Evolutionary conservation across 2,329 filamentous ascomycete genomes (phyloP), one percentile per base, ranked within the genome.

Genomic region (Calonectria fujianensis): DNA sequence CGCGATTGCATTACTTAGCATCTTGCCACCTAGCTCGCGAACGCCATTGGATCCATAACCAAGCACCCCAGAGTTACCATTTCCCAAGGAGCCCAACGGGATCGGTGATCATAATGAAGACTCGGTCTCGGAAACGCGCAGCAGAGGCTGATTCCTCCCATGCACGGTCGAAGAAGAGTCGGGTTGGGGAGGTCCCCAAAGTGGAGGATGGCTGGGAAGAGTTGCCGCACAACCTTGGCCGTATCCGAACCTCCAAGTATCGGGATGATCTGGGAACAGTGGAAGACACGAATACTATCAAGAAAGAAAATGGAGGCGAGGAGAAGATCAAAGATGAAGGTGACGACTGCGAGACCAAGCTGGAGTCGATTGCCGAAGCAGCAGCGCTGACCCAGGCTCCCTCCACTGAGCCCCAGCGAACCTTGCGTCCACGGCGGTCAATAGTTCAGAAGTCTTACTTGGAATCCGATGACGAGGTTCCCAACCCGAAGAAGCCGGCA

Each of bases 401-500:
- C 4, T 16, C 41, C 18, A 24, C 8, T 11, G 11, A 4, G 39
- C 18, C 61, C 16, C 41, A 14, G 32, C 65, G 74, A 41, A 72
- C 45, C 32, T 57, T 76, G 9, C 72, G 74, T n/a, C 69, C 72
- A 32, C 50, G 74, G 20, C 68, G 72, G 48, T 70, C 59, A 14
- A 20, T 20, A 5, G 37, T 18, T 16, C 37, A 32, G 20, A 35
- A 45, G 27, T 75, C 73, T 13, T 80, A 80, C 41, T 63, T 73
- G 29, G 80, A 81, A 72, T 79, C 80, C 3, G 78, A 80, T 1
- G 74, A 79, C 39, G 80, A 80, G 31, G 9, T 27, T 4, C 6
- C 32, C 9, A 29, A 63, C 20, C 14, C 18, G 24, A 61, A 75
- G 70, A 45, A 16, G 14, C 11, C 35, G 32, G 18, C 32, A 4